Evolutionary conservation across 140 eudicot genomes (phyloP), one percentile per base, ranked within the genome.

Genomic region (Erigeron philadelphicus): DNA sequence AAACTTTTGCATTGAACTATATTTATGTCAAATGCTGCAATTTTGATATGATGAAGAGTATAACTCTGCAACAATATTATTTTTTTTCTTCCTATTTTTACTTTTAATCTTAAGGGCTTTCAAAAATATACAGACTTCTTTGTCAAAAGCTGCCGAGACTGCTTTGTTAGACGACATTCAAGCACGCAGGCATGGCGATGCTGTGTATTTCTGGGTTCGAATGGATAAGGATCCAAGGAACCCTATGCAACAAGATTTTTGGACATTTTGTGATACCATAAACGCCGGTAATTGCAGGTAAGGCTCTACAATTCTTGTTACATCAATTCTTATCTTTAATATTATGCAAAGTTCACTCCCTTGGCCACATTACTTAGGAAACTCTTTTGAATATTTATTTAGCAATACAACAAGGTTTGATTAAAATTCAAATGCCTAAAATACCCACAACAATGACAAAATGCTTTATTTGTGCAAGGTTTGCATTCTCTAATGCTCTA

Each of bases 241-340:
- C 71, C 89, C 86, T 11, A 64, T 67, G 78, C 87, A 87, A 72
- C 86, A 79, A 76, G 95, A 93, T 80, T 87, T 93, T 77, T 93
- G 99, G 99, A 79, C 99, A 66, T 93, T 93, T 74, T 93, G 99
- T 80, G 99, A 93, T 82, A 75, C 99, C 47, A 75, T 93, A 57
- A 93, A 93, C 61, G 99, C 99, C 18, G 99, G 99, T 61, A 93
- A 89, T 82, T 93, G 99, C 88, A 87, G 73, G 99, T 90, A 87
- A 92, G 96, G 54, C 58, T 63, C 55, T 43, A 60, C 56, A 21
- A 40, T 12, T 72, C 65, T 72, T 58, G 40, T 38, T 55, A 49
- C 35, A 19, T 57, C 57, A 47, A 6, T 19, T 43, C 50, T 23
- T 52, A 52, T 65, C 31, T 50, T 65, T 66, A 16, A 7, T 41